Conservation (phyloP, 768 basidiomycete species). For the Gloeopeniophorella convolvens region DNA sequence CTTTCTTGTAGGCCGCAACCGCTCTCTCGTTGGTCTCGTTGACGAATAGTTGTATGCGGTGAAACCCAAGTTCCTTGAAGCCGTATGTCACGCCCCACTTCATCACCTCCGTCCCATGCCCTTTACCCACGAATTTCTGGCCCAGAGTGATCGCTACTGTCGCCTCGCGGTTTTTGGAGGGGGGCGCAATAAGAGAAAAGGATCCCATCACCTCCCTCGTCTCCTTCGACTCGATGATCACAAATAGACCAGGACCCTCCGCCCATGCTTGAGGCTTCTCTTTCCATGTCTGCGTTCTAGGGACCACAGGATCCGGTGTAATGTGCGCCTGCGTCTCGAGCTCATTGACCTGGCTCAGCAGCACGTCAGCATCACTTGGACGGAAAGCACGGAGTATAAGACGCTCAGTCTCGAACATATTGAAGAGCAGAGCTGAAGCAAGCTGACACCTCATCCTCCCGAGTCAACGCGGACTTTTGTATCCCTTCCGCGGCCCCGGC, state of each 20-base stretch:
- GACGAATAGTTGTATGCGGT: slow-evolving; percentile 27
- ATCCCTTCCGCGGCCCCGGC: too few species aligned
- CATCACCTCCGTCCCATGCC: slow-evolving; percentile 23
- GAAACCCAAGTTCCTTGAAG: slow-evolving; percentile 24
- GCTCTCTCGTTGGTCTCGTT: slow-evolving; percentile 21
- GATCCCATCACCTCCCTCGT: neutral
- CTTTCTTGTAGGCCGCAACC: slow-evolving; percentile 26
- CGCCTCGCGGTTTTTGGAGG: neutral
- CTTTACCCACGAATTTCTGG: slow-evolving; percentile 19
- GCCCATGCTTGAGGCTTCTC: neutral
- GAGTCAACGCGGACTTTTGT: too few species aligned
- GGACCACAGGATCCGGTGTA: neutral
- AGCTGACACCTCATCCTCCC: too few species aligned
- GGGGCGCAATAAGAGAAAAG: neutral
- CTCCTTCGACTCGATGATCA: neutral
- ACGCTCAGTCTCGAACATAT: neutral
- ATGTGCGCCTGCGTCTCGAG: neutral
- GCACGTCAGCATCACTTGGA: neutral
- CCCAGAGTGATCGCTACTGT: neutral
- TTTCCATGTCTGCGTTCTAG: slow-evolving; percentile 1
- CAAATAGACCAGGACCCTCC: neutral
- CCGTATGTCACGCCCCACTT: slow-evolving; percentile 23
- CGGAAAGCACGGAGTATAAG: neutral
- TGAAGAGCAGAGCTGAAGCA: too few species aligned
- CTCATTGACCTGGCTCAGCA: neutral